phyloP scores from a whole-genome alignment of 352 stramenopile species.

The Phytophthora palmivora region DNA sequence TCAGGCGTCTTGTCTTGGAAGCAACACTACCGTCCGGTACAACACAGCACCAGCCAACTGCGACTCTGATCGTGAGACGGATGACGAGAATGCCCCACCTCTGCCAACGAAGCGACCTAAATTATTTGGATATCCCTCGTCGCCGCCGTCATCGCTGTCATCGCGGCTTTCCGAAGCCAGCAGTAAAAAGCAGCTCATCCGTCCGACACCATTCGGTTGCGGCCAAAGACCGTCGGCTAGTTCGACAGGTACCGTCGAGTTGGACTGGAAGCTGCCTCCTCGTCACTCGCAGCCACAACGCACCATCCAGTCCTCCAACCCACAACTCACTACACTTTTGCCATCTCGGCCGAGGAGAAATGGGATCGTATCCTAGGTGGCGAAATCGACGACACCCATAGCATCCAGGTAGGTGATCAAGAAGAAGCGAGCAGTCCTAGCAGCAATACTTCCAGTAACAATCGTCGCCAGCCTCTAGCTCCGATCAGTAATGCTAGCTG shows the following conservation, averaged over 20 bases:
- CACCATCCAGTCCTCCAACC: constrained; percentile 14
- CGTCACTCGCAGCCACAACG: constrained; percentile 21
- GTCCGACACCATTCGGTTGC: constrained; percentile 41
- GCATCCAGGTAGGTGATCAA: constrained; percentile 20
- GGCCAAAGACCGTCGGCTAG: constrained; percentile 9
- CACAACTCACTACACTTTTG: constrained; percentile 29
- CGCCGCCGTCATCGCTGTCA: constrained; percentile 20
- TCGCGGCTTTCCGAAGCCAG: constrained; percentile 27
- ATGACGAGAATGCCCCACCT: constrained; percentile 29
- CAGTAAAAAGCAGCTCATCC: constrained; percentile 28
- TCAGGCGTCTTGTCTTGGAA: constrained; percentile 19
- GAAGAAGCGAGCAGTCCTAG: constrained; percentile 13
- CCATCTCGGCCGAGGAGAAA: constrained; percentile 65
- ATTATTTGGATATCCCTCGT: constrained; percentile 20
- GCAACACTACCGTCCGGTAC: constrained; percentile 6
- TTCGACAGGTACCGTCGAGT: not conserved
- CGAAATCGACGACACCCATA: constrained; percentile 39
- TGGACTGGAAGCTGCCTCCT: constrained; percentile 29
- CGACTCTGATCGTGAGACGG: constrained; percentile 19
- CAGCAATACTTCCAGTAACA: constrained; percentile 16
- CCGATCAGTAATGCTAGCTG: constrained; percentile 12
- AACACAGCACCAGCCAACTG: constrained; percentile 2
- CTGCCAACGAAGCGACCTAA: constrained; percentile 31
- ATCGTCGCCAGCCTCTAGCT: constrained; percentile 16
- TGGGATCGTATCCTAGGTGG: constrained; percentile 71